Percentiles rank a stretch among this genome's conserved stretches.
Evolutionary conservation across 768 basidiomycete genomes (phyloP).

Genomic region (Udeniomyces megalosporus): DNA sequence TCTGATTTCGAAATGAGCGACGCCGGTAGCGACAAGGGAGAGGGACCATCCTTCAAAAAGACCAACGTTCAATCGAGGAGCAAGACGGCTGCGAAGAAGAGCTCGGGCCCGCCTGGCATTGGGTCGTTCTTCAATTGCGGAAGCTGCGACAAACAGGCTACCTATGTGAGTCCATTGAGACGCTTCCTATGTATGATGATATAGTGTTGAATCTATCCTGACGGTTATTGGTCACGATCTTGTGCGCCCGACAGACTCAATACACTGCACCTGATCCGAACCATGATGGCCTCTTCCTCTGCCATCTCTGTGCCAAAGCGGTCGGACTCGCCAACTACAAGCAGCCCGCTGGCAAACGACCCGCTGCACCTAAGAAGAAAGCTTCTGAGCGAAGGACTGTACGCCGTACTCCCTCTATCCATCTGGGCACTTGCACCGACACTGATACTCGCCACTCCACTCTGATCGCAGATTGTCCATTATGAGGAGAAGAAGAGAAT

Average conservation of each 20-base stretch:
- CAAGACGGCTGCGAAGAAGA: constrained; percentile 28
- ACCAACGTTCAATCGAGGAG: constrained; percentile 29
- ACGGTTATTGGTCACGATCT: too few relatives aligned
- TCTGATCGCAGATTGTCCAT: constrained; percentile 34
- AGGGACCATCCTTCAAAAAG: constrained; percentile 10
- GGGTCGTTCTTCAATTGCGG: constrained; percentile 72
- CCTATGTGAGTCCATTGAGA: constrained; percentile 59
- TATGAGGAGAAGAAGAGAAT: constrained; percentile 47
- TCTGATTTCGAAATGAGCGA: not conserved
- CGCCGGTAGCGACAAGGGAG: not conserved
- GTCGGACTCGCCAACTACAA: constrained; percentile 68
- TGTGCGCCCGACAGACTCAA: too few relatives aligned
- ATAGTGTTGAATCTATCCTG: not conserved
- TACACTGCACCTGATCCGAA: constrained; percentile 64
- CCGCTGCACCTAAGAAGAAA: constrained; percentile 40
- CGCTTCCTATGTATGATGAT: too few relatives aligned
- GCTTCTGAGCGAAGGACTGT: constrained; percentile 29
- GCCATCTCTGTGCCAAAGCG: constrained; percentile 64
- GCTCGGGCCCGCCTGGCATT: constrained; percentile 26
- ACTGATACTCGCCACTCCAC: too few relatives aligned
- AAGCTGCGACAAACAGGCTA: constrained; percentile 66
- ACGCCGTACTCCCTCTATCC: not conserved
- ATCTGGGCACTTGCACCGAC: too few relatives aligned
- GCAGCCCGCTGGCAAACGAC: constrained; percentile 36
- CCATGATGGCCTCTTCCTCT: constrained; percentile 55